These are phyloP conservation scores for Dioscorea zingiberensis DNA, from an alignment of 106 monocot genomes.

Conservation along the genomic window DNA sequence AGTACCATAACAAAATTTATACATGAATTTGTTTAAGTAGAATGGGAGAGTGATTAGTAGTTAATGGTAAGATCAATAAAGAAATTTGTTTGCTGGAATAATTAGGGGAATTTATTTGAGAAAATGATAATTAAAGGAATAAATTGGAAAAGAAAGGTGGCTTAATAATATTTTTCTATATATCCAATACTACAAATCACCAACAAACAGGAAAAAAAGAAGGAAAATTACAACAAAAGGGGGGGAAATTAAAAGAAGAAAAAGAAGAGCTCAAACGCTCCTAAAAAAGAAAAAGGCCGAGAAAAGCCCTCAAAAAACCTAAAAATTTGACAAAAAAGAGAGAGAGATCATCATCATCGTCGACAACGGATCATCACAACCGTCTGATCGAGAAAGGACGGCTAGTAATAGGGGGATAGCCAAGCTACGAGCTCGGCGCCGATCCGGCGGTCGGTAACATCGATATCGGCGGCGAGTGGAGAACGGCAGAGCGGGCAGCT, in stretches of 20 bases:
- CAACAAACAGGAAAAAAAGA: background rate
- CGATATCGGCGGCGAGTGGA: conserved; percentile 8
- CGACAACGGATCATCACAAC: background rate
- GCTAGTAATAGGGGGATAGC: conserved; percentile 14
- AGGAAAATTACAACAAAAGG: background rate
- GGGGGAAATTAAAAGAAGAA: background rate
- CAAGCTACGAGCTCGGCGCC: conserved; percentile 40
- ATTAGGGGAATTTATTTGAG: no score
- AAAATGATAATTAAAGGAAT: no score
- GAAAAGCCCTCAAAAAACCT: background rate
- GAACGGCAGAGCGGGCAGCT: conserved; percentile 46
- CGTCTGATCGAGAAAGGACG: background rate
- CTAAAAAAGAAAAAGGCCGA: background rate
- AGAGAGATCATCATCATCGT: background rate
- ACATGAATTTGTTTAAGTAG: no score
- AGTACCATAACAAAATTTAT: no score
- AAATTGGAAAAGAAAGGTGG: no score
- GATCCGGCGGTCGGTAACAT: conserved; percentile 14
- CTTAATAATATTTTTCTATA: no score
- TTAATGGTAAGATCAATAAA: no score
- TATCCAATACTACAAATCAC: background rate
- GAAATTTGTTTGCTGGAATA: no score
- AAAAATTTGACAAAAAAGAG: background rate
- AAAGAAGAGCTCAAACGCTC: background rate
- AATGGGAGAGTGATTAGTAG: no score